Base-by-base conservation (phyloP, 441 rosid species). In the Pelargonium australe region DNA sequence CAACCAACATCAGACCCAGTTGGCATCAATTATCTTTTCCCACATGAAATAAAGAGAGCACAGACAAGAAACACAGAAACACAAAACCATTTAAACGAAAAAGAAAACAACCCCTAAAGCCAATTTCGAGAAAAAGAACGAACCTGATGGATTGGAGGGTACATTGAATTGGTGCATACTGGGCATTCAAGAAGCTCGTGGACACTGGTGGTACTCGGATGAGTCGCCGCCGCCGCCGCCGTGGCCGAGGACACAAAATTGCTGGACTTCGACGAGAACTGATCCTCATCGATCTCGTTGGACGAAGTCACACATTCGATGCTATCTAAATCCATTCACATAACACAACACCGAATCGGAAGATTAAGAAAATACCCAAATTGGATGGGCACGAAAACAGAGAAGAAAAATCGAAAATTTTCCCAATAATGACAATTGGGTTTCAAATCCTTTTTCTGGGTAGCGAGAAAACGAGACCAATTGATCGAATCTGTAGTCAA, bases 61-160 rank as follows among this genome's bases (percentile, higher is more conserved):
- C 14, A 4, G 20, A 7, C 14, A 28, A 28, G 31, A 28, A 28
- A 53, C 1, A 8, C 14, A 14, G 5, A 51, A 43, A 7, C 1
- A 62, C 45, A 10, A 17, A 58, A 13, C 1, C 31, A 2, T 1
- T 28, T 5, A 17, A 60, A 9, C 17, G 2, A 47, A 49, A 61
- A 57, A 67, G 2, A 6, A 68, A 53, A 23, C 13, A 68, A 77
- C 65, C 68, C 62, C 64, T 23, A 11, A 60, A 63, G 41, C 1
- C 49, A 66, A 51, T 70, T 23, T 11, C 3, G 53, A 8, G 37
- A 31, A 0, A 69, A 64, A 70, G 68, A 63, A 63, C 65, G 41
- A 67, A 92, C 99, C 99, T 92, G 99, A 72, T 95, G 95, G 71
- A 95, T 95, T 0, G 99, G 98, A 79, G 99, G 99, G 79, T 92